Percentiles rank a stretch among this genome's conserved stretches.
phyloP scores from a whole-genome alignment of 1,284 basidiomycete genomes.

The Leccinum insolens region DNA sequence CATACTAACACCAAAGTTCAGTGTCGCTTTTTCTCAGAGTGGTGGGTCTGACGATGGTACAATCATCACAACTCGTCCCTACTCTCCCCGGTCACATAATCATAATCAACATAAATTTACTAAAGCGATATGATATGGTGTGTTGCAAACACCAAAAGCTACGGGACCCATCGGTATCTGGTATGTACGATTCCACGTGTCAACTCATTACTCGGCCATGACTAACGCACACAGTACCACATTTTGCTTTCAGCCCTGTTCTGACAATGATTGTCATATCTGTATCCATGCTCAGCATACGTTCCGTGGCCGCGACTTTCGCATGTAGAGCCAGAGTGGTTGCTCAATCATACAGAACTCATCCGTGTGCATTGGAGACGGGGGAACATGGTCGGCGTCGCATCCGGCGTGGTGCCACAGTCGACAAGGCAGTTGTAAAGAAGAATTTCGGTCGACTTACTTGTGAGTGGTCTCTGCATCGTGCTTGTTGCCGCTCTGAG shows the following conservation, averaged over 20 bases:
- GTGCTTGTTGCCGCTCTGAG: no score
- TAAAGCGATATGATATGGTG: not conserved
- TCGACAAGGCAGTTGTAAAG: no score
- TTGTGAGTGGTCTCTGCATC: no score
- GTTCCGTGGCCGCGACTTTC: slow-evolving; percentile 40
- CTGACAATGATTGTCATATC: slow-evolving; percentile 52
- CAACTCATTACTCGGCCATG: not conserved
- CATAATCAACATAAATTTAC: not conserved
- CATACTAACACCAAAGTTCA: not conserved
- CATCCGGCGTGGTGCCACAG: no score
- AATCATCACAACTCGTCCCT: not conserved
- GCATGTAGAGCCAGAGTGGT: slow-evolving; percentile 41
- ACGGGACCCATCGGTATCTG: not conserved
- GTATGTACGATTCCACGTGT: slow-evolving; percentile 6
- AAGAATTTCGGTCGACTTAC: no score
- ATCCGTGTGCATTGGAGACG: slow-evolving; percentile 41
- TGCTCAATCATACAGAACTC: slow-evolving; percentile 43
- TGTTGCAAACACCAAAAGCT: not conserved
- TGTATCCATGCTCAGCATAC: slow-evolving; percentile 38
- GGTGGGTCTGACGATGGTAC: not conserved
- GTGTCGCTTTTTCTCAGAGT: not conserved
- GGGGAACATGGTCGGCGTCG: slow-evolving; percentile 39
- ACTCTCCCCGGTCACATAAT: not conserved
- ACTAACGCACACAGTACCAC: slow-evolving; percentile 67
- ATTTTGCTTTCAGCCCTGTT: slow-evolving; percentile 44